Conservation (phyloP, 2,329 filamentous ascomycete genomes). For the Fusarium temperatum region DNA sequence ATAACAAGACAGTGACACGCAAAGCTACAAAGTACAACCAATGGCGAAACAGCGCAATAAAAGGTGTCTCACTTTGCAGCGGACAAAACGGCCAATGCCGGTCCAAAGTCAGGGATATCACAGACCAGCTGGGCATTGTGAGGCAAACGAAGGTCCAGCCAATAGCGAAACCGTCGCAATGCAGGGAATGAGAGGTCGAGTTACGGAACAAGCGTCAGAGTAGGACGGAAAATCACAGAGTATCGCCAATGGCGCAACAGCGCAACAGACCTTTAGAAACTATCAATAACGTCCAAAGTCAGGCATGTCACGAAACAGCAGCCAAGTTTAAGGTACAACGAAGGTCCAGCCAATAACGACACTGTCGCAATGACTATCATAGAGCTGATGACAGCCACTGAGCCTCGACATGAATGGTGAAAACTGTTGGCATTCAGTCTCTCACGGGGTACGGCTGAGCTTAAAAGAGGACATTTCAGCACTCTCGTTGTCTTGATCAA, state of each 20-base stretch:
- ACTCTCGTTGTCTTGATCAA: rapidly evolving
- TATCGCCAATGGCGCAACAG: not conserved
- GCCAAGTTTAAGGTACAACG: not conserved
- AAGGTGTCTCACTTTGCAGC: not conserved
- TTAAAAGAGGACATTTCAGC: not conserved
- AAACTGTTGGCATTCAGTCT: not conserved
- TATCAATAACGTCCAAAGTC: no score
- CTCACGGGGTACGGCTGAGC: not conserved
- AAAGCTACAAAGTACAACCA: not conserved
- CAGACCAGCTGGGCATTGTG: not conserved
- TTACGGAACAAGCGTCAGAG: rapidly evolving
- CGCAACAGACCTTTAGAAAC: not conserved
- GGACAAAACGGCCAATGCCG: not conserved
- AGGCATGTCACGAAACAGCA: no score
- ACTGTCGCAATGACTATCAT: not conserved
- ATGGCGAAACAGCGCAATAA: not conserved
- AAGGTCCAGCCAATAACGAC: not conserved
- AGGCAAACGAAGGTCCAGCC: not conserved
- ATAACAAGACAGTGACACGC: not conserved
- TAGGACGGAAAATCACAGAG: rapidly evolving
- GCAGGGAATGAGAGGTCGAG: not conserved
- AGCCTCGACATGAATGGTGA: rapidly evolving
- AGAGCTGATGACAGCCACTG: not conserved
- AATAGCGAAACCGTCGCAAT: not conserved
- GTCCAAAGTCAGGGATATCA: rapidly evolving